Base-by-base conservation (phyloP, 305 asterid species). In the Solanum hybrid region DNA sequence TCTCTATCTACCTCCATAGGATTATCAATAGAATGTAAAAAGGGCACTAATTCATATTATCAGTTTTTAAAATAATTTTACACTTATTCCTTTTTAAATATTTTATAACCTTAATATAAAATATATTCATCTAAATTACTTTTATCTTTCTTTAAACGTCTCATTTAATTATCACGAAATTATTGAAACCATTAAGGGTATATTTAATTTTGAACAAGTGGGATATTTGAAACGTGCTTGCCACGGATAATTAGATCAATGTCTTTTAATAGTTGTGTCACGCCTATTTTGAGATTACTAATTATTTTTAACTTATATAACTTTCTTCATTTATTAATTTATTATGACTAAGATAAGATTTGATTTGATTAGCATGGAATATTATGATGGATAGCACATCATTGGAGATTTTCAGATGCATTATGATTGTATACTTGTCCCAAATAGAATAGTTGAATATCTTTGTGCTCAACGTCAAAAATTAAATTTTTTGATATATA, bases 1-100 rank as follows among this genome's bases (percentile, higher is more conserved):
- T 41, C 20, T 41, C 61, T 41, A 13, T 0, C 20, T 4, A 41
- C 0, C 61, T 41, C 1, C 20, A 13, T 5, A 0, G 20, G 0
- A 3, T 41, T 13, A 41, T 41, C 17, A 41, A 41, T 0, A 41
- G 2, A 41, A 41, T 13, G 3, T 13, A 41, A 41, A 41, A 41
- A 2, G 0, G 0, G 3, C 4, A n/a, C 3, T 7, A 57, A 3
- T 7, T 57, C 70, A 31, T 31, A 31, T 31, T 31, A 31, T 31
- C 32, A 31, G 32, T 31, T 31, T 31, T 31, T 31, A 31, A 31
- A 57, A 57, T 17, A 17, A 17, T 57, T 57, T 57, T 14, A 41
- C 1, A 45, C 61, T 0, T 45, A 45, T 45, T 45, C 1, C 61
- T 45, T 45, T 45, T 45, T 45, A 2, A 45, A 45, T 45, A 45